Evolutionary conservation across 495 filamentous ascomycete species (phyloP).

Genomic region (Penicillium paradoxum): DNA sequence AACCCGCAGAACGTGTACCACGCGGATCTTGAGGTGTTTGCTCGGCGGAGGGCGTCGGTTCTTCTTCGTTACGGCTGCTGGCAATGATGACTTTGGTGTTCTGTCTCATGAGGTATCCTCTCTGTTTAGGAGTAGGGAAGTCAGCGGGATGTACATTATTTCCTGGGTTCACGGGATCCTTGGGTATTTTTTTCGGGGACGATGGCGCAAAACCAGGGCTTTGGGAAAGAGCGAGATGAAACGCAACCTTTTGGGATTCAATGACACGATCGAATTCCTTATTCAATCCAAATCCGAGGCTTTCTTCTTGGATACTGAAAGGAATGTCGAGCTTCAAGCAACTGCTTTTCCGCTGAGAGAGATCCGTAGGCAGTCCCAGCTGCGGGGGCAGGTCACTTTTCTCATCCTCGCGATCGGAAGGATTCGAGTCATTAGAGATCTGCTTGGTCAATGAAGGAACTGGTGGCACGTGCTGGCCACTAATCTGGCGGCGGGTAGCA

Average conservation of each 20-base stretch:
- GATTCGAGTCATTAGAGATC: slow-evolving; percentile 28
- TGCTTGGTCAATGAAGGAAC: slow-evolving; percentile 47
- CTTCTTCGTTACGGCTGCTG: slow-evolving; percentile 57
- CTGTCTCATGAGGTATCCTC: slow-evolving; percentile 96
- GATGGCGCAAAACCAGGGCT: slow-evolving; percentile 8
- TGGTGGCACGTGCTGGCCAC: slow-evolving; percentile 60
- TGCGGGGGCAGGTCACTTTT: slow-evolving; percentile 11
- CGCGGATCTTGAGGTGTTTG: slow-evolving; percentile 52
- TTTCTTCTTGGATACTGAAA: slow-evolving; percentile 46
- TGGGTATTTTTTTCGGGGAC: slow-evolving; percentile 11
- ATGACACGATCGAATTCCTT: slow-evolving; percentile 93
- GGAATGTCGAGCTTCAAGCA: slow-evolving; percentile 66
- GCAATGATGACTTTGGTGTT: slow-evolving; percentile 97
- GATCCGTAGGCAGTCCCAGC: slow-evolving; percentile 15
- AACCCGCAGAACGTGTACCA: slow-evolving; percentile 59
- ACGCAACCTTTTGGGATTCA: slow-evolving; percentile 94
- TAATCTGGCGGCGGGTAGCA: slow-evolving; percentile 77
- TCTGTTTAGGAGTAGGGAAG: slow-evolving; percentile 58
- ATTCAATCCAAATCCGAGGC: slow-evolving; percentile 76
- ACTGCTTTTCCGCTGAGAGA: slow-evolving; percentile 44
- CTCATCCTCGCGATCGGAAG: slow-evolving; percentile 26
- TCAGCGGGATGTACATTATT: slow-evolving; percentile 48
- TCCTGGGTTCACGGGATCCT: background rate
- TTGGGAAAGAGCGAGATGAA: slow-evolving; percentile 48
- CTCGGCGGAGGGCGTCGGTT: slow-evolving; percentile 31